phyloP scores from a whole-genome alignment of 2,329 filamentous ascomycete genomes.

The Arthrobotrys musiformis region DNA sequence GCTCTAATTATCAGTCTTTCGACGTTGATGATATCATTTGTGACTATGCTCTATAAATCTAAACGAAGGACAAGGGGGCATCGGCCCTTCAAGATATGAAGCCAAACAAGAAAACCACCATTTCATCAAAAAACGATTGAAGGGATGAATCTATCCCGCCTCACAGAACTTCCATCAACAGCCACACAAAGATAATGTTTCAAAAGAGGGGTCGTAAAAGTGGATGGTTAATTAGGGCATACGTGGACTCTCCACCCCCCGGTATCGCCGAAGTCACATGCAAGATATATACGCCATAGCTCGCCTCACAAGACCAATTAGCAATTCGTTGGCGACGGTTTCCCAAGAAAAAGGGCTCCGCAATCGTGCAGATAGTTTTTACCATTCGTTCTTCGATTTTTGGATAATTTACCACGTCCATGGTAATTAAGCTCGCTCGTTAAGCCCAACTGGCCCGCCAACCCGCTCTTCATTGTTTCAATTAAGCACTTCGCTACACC shows the following conservation, averaged over 20 bases:
- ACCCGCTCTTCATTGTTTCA: background rate
- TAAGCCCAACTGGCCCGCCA: background rate
- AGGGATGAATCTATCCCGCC: background rate
- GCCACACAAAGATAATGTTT: background rate
- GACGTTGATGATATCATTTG: background rate
- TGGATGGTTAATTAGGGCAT: background rate
- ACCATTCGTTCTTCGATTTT: background rate
- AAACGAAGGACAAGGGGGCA: too few relatives aligned
- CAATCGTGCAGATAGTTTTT: background rate
- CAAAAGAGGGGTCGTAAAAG: background rate
- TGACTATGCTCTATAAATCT: too few relatives aligned
- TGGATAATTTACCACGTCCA: background rate
- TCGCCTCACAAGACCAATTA: background rate
- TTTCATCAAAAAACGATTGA: background rate
- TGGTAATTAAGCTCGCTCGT: background rate
- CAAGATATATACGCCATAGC: background rate
- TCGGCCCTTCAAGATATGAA: too few relatives aligned
- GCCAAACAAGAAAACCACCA: background rate
- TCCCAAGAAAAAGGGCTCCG: background rate
- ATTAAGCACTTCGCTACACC: background rate
- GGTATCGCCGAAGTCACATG: slow-evolving; percentile 6
- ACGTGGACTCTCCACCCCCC: background rate
- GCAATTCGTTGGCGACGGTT: too few relatives aligned
- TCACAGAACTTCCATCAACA: background rate
- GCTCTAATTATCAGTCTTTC: background rate